phyloP scores from a whole-genome alignment of 108 stramenopile genomes.

The Cylindrotheca fusiformis region DNA sequence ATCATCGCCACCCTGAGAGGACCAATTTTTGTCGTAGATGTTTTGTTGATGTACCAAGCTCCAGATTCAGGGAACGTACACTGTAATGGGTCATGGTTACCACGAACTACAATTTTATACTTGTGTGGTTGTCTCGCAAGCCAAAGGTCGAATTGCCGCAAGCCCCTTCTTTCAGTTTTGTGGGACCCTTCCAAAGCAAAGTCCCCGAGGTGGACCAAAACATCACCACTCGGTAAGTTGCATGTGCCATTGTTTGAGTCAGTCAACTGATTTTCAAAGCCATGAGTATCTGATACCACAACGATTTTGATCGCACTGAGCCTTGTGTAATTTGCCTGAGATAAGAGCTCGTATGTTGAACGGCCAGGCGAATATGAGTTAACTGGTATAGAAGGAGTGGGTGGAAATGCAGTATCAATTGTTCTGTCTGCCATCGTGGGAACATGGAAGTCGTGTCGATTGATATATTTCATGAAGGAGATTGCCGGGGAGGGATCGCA shows the following conservation, averaged over 20 bases:
- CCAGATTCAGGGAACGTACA: conserved; percentile 40
- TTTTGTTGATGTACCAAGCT: conserved; percentile 51
- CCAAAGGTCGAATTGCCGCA: conserved; percentile 49
- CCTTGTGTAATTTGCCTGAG: not conserved
- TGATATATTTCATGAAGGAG: conserved; percentile 15
- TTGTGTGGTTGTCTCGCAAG: conserved; percentile 56
- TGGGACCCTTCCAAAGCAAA: conserved; percentile 49
- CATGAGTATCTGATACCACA: conserved; percentile 73
- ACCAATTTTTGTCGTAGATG: conserved; percentile 26
- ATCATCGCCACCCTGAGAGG: conserved; percentile 35
- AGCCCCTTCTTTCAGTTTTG: conserved; percentile 24
- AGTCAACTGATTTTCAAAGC: conserved; percentile 53
- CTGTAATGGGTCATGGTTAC: conserved; percentile 73
- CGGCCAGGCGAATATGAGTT: not conserved
- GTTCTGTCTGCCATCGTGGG: not conserved
- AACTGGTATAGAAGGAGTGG: too few relatives aligned
- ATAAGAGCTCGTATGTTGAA: not conserved
- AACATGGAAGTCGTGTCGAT: conserved; percentile 1
- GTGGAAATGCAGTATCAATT: not conserved
- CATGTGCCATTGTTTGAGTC: conserved; percentile 14
- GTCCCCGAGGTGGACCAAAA: conserved; percentile 74
- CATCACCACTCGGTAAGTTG: conserved; percentile 58
- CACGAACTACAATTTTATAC: conserved; percentile 73
- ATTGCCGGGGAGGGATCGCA: not conserved
- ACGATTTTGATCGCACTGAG: conserved; percentile 37